Conservation (phyloP, 2,329 filamentous ascomycete genomes). For the Fusarium piperis region DNA sequence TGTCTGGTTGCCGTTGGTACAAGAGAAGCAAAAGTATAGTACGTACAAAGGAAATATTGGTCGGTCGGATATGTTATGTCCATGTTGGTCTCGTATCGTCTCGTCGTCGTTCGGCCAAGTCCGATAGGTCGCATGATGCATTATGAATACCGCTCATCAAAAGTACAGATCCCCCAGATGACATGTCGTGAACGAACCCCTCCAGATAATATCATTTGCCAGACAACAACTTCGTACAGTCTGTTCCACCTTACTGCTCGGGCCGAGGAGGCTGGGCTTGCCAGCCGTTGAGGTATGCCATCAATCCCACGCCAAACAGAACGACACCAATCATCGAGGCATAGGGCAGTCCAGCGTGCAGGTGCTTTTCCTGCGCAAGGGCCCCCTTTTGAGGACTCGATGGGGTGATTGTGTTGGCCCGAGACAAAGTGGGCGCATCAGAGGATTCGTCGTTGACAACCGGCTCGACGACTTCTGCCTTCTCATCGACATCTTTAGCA, state of each 20-base stretch:
- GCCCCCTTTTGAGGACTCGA: constrained; percentile 51
- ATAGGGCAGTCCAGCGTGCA: constrained; percentile 72
- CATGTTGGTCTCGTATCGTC: constrained; percentile 46
- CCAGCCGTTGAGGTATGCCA: constrained; percentile 89
- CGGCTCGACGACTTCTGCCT: constrained; percentile 25
- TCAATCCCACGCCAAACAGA: constrained; percentile 81
- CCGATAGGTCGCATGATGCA: constrained; percentile 44
- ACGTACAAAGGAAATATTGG: constrained; percentile 42
- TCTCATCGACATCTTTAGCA: constrained; percentile 25
- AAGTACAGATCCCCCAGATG: constrained; percentile 39
- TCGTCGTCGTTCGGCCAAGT: constrained; percentile 43
- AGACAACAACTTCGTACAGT: constrained; percentile 24
- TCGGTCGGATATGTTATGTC: constrained; percentile 41
- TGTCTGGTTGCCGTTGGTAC: constrained; percentile 39
- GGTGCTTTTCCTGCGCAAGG: constrained; percentile 54
- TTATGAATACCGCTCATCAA: constrained; percentile 44
- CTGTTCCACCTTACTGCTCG: constrained; percentile 44
- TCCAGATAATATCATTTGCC: constrained; percentile 17
- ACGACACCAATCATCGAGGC: constrained; percentile 86
- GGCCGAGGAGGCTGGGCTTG: constrained; percentile 56
- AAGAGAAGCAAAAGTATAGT: constrained; percentile 41
- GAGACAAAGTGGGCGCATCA: constrained; percentile 57
- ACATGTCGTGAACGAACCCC: constrained; percentile 30
- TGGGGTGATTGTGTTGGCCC: constrained; percentile 61
- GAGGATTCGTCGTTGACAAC: constrained; percentile 47